These are phyloP conservation scores for Oryza nivara DNA, from an alignment of 176 grass and related monocot species.

Conservation along the genomic window DNA sequence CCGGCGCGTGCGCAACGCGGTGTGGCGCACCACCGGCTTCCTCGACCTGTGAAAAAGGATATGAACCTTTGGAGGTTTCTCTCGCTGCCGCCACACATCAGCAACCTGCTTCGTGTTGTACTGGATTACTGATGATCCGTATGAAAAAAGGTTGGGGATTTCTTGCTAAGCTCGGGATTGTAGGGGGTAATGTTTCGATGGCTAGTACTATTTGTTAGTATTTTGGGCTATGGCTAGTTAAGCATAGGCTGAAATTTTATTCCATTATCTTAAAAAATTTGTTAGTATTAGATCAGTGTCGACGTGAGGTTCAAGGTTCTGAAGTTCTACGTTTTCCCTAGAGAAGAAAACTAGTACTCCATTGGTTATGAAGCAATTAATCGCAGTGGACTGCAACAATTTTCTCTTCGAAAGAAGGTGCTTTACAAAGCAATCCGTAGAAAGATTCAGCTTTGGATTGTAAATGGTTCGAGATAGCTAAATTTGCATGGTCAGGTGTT, in stretches of 20 bases:
- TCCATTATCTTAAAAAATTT: background rate
- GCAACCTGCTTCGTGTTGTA: background rate
- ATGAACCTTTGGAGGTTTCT: constrained; percentile 51
- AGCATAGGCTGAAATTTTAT: too few species aligned
- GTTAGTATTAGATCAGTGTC: background rate
- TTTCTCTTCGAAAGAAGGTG: background rate
- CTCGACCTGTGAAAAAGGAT: constrained; percentile 72
- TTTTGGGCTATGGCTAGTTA: background rate
- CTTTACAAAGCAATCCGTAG: background rate
- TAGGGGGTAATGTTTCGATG: constrained; percentile 25
- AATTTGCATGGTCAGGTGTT: background rate
- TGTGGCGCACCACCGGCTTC: constrained; percentile 83
- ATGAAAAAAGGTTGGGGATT: constrained; percentile 25
- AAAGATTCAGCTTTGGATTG: background rate
- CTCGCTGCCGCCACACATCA: background rate
- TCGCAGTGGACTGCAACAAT: background rate
- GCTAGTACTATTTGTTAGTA: background rate
- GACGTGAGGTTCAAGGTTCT: constrained; percentile 24
- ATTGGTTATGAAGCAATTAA: background rate
- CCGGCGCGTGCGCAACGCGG: constrained; percentile 78
- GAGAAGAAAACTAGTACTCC: background rate
- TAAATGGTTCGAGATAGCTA: constrained; percentile 5
- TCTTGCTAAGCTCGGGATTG: constrained; percentile 9
- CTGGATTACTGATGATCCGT: background rate
- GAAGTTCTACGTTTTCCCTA: constrained; percentile 11